A percentile compares a stretch with the other conserved stretches of the same genome.
phyloP scores from a whole-genome alignment of 2,329 filamentous ascomycete genomes.

The Berkeleyomyces basicola region DNA sequence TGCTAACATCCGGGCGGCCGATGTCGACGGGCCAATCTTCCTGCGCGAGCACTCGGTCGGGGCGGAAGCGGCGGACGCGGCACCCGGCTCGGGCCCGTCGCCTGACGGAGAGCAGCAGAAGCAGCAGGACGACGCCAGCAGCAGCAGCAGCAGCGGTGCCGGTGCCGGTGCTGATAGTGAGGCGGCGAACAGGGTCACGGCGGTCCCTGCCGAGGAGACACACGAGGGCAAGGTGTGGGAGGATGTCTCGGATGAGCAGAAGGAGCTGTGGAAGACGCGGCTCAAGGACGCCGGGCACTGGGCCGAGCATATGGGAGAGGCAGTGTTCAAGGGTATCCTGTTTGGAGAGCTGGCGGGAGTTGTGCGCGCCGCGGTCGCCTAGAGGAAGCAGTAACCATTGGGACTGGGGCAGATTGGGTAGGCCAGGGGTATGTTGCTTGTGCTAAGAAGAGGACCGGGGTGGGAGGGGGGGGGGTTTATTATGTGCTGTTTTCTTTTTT shows the following conservation, averaged over 20 bases:
- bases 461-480: too few relatives aligned
- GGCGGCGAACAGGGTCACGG: conserved; percentile 14
- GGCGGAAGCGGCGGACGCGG: not conserved
- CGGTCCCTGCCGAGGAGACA: conserved; percentile 29
- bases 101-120: not conserved
- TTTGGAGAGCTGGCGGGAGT: conserved; percentile 55
- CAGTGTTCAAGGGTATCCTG: conserved; percentile 57
- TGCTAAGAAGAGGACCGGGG: too few relatives aligned
- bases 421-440: not conserved
- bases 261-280: conserved; percentile 50
- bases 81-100: not conserved
- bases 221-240: conserved; percentile 52
- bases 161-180: too few relatives aligned
- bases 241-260: conserved; percentile 46
- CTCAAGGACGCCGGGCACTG: conserved; percentile 58
- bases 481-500: not conserved
- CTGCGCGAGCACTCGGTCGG: conserved; percentile 1
- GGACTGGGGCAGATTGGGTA: conserved; percentile 17
- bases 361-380: conserved; percentile 36
- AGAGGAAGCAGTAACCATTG: conserved; percentile 1
- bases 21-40: conserved; percentile 5
- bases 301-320: conserved; percentile 63
- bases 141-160: not conserved
- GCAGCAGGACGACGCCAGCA: not conserved
- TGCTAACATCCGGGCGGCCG: conserved; percentile 4